Evolutionary conservation across 345 rosid species (phyloP).

Genomic region (Abelmoschus esculentus): DNA sequence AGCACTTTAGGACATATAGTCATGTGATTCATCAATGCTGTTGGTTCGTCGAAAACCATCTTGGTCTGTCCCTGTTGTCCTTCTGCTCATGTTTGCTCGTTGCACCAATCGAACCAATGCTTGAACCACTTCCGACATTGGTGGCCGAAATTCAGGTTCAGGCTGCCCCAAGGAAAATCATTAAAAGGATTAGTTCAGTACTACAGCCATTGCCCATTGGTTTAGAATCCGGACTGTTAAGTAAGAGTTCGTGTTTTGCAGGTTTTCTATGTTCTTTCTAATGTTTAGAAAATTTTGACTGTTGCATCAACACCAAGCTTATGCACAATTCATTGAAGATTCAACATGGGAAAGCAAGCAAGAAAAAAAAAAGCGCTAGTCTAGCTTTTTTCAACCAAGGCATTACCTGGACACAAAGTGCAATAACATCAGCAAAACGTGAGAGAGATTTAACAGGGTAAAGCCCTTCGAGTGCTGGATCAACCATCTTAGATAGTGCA

Average conservation of each 20-base stretch:
- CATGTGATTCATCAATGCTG: conserved; percentile 27
- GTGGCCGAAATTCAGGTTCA: conserved; percentile 97
- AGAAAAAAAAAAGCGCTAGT: neutral
- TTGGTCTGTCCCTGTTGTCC: conserved; percentile 64
- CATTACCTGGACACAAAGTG: conserved; percentile 92
- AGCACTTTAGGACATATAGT: conserved; percentile 38
- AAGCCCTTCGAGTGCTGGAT: conserved; percentile 84
- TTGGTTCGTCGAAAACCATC: conserved; percentile 30
- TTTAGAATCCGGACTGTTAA: neutral
- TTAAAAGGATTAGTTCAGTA: neutral
- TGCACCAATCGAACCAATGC: conserved; percentile 90
- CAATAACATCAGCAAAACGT: conserved; percentile 95
- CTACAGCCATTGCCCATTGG: neutral
- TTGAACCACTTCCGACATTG: conserved; percentile 97
- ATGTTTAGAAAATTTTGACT: neutral
- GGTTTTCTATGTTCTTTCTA: neutral
- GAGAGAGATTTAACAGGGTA: conserved; percentile 96
- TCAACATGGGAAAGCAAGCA: neutral
- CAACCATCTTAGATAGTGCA: conserved; percentile 92
- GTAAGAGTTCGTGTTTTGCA: neutral
- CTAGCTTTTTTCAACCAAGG: neutral
- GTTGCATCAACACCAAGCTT: neutral
- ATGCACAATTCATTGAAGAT: neutral
- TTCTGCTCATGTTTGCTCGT: conserved; percentile 94
- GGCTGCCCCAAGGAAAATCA: conserved; percentile 37